Evolutionary conservation across 495 filamentous ascomycete genomes (phyloP), one percentile per base, ranked within the genome.

Genomic region (Penicillium psychrofluorescens): DNA sequence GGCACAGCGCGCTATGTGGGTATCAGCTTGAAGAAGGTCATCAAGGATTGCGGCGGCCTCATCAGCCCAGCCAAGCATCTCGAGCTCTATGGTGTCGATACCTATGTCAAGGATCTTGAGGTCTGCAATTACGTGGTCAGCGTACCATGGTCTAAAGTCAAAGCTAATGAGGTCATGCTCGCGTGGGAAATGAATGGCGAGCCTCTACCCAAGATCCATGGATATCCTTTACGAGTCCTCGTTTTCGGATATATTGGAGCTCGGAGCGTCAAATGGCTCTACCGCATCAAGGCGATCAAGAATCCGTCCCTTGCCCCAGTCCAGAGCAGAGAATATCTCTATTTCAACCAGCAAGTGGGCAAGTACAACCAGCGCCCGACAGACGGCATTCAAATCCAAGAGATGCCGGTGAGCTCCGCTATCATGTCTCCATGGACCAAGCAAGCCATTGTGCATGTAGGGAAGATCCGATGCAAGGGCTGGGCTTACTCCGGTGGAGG

Each of bases 131-230:
- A 84, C 50, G 64, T 72, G 35, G 78, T 85, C 30, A 75, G 68
- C 33, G 75, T 83, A 1, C 83, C 81, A 0, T 81, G 71, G 66
- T 72, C 74, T 11, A 85, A 85, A 58, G 80, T 84, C 29, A 79
- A 77, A 50, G 59, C 63, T 9, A 68, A 83, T 51, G 81, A 87
- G 47, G 82, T 85, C 16, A 67, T 86, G 43, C 70, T 85, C 4
- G 80, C 78, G 1, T 85, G 76, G 76, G 81, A 83, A 49, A 84
- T 84, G 81, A 86, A 87, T 40, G 81, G 76, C 28, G 62, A 80
- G 44, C 76, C 77, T 0, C 67, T 87, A 1, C 83, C 83, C 1
- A 75, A 71, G 45, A 80, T 81, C 48, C 81, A 85, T 46, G 83
- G 83, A 2, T 80, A 64, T 15, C 83, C 83, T 4, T 55, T 87